These are phyloP conservation scores for Puccinia sorghi DNA, from an alignment of 1,284 basidiomycete species.

Conservation along the genomic window DNA sequence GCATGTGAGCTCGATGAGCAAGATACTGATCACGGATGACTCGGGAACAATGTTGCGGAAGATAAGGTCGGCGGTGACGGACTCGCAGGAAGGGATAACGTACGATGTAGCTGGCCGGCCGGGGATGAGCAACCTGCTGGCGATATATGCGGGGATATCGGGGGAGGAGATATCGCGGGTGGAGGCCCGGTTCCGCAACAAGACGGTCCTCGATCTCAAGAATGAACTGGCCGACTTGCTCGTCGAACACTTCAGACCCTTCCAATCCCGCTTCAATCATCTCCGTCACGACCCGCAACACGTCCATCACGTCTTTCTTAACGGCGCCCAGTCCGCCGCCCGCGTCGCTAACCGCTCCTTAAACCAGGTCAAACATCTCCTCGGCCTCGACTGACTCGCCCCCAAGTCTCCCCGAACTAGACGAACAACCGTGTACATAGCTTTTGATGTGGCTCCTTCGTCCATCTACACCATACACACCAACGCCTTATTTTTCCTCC, in stretches of 20 bases:
- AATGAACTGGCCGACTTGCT: slow-evolving; percentile 71
- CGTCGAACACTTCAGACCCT: slow-evolving; percentile 68
- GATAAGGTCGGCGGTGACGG: slow-evolving; percentile 79
- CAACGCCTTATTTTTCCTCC: too few species aligned
- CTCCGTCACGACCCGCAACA: slow-evolving; percentile 68
- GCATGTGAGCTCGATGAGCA: slow-evolving; percentile 72
- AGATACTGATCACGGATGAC: slow-evolving; percentile 81
- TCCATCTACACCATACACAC: too few species aligned
- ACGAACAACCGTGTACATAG: too few species aligned
- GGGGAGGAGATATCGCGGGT: slow-evolving; percentile 63
- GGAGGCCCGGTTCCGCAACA: slow-evolving; percentile 63
- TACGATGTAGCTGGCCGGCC: slow-evolving; percentile 77
- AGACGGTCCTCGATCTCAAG: slow-evolving; percentile 73
- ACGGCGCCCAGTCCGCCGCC: slow-evolving; percentile 69
- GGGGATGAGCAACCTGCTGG: slow-evolving; percentile 78
- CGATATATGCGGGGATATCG: slow-evolving; percentile 67
- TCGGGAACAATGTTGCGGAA: slow-evolving; percentile 68
- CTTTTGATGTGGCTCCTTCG: too few species aligned
- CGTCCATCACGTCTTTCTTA: slow-evolving; percentile 66
- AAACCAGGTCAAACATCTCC: slow-evolving; percentile 66
- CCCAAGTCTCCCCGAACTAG: too few species aligned
- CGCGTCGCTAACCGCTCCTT: slow-evolving; percentile 68
- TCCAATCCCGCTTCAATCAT: slow-evolving; percentile 70
- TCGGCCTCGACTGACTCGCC: slow-evolving; percentile 67
- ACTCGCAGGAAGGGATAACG: slow-evolving; percentile 68